A percentile compares a stretch with the other conserved stretches of the same genome.
Evolutionary conservation across 1,284 basidiomycete genomes (phyloP).

Genomic region (Rhodotorula mucilaginosa): DNA sequence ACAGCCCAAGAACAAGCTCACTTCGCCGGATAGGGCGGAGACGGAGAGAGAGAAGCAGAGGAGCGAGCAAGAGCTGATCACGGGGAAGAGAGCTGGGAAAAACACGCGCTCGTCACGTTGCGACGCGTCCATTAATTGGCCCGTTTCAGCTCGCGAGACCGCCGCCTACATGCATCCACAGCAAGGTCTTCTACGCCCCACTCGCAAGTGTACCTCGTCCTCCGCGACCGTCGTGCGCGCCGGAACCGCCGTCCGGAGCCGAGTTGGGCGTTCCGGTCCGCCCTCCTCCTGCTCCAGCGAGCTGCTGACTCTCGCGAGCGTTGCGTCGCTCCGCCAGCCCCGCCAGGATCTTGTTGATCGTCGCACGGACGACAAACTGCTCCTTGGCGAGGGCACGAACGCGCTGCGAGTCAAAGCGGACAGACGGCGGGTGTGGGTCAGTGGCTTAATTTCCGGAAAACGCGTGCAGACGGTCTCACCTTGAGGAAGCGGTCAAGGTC

Average conservation of each 20-base stretch:
- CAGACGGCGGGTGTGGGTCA: background rate
- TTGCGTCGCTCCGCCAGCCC: slow-evolving; percentile 20
- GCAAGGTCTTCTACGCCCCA: background rate
- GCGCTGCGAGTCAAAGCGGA: slow-evolving; percentile 56
- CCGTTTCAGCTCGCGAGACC: background rate
- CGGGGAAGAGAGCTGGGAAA: background rate
- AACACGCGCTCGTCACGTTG: slow-evolving; percentile 1
- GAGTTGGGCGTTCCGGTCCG: background rate
- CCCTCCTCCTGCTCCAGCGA: background rate
- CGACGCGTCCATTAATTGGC: background rate
- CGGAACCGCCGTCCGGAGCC: background rate
- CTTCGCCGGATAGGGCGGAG: background rate
- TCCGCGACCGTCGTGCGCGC: background rate
- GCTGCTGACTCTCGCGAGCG: background rate
- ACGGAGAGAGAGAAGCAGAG: background rate
- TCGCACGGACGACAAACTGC: slow-evolving; percentile 74
- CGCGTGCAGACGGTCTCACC: slow-evolving; percentile 55
- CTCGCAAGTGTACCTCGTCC: background rate
- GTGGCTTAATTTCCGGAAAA: background rate
- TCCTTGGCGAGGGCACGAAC: slow-evolving; percentile 85
- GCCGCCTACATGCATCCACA: background rate
- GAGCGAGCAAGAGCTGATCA: background rate
- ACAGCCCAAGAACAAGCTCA: background rate
- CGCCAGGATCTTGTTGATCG: slow-evolving; percentile 46
- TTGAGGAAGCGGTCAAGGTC: slow-evolving; percentile 89